Evolutionary conservation across 148 eudicot genomes (phyloP), one percentile per base, ranked within the genome.

Genomic region (Spergularia marina): DNA sequence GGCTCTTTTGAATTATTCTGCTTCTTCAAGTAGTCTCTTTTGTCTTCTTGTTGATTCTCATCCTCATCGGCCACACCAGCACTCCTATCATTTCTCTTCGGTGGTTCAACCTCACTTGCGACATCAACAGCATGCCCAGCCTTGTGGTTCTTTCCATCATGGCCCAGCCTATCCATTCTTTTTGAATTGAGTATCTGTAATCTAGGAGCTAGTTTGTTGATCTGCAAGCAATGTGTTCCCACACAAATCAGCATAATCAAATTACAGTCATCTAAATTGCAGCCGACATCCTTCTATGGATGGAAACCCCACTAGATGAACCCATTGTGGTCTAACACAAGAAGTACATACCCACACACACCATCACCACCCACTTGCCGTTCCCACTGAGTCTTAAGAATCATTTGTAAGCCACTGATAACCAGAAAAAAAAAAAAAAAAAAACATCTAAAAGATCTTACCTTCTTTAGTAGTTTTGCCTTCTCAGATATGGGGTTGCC

Each of bases 401-500:
- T 18, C 21, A 49, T 67, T 40, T 64, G 57, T 1, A 16, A 3
- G 41, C 23, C 52, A 56, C 20, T 21, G 40, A 64, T 57, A 25
- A 59, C 23, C 41, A 66, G 14, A n/a, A n/a, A n/a, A n/a, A n/a
- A n/a, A n/a, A n/a, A n/a, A n/a, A n/a, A n/a, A n/a, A n/a, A n/a
- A n/a, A n/a, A n/a, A n/a, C n/a, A n/a, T n/a, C n/a, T n/a, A n/a
- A n/a, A n/a, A 25, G 41, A 12, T 36, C 17, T 54, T 54, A 88
- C 98, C 91, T 90, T 94, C 79, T 82, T 87, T 57, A 84, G 65
- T 59, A 90, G 82, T 77, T 87, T 86, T 58, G 81, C 88, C 54
- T 92, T 94, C 75, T 94, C 97, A 66, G 91, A 87, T 70, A 90
- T 73, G 10, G 92, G 97, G 77, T 94, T 94, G 74, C 97, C 98